Evolutionary conservation across 2,329 filamentous ascomycete genomes (phyloP).

Genomic region (Fusarium protoensiforme): DNA sequence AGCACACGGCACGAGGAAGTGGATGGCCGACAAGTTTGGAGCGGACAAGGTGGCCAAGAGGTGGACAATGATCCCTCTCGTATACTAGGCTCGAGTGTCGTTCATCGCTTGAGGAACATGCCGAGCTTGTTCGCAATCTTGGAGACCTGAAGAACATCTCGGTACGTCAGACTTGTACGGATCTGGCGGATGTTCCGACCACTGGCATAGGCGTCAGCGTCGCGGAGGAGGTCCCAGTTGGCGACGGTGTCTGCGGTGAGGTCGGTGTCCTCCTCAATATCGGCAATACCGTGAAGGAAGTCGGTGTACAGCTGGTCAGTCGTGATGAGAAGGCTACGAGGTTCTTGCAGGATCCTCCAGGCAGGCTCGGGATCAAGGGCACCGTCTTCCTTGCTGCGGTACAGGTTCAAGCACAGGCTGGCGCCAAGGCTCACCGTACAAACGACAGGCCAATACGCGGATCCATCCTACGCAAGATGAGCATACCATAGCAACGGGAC

Average conservation of each 20-base stretch:
- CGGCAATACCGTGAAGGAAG: slow-evolving; percentile 79
- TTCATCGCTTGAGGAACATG: slow-evolving; percentile 55
- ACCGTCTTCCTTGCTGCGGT: slow-evolving; percentile 71
- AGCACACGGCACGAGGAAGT: slow-evolving; percentile 79
- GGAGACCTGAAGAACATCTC: slow-evolving; percentile 87
- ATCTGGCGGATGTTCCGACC: slow-evolving; percentile 68
- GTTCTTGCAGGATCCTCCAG: slow-evolving; percentile 81
- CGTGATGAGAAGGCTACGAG: slow-evolving; percentile 81
- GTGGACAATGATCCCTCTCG: slow-evolving; percentile 81
- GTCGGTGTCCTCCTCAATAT: slow-evolving; percentile 72
- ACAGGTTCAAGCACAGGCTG: slow-evolving; percentile 81
- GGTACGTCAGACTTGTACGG: slow-evolving; percentile 80
- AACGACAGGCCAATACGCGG: slow-evolving; percentile 87
- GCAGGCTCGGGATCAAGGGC: slow-evolving; percentile 62
- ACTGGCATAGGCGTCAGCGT: slow-evolving; percentile 55
- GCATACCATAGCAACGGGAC: slow-evolving; percentile 34
- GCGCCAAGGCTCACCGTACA: slow-evolving; percentile 90
- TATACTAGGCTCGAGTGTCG: slow-evolving; percentile 60
- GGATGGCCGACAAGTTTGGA: slow-evolving; percentile 84
- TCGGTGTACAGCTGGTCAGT: slow-evolving; percentile 74
- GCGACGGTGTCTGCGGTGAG: slow-evolving; percentile 71
- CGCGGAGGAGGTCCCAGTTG: slow-evolving; percentile 77
- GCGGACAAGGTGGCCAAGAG: slow-evolving; percentile 67
- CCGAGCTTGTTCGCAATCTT: slow-evolving; percentile 77
- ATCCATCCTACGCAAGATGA: slow-evolving; percentile 71